phyloP scores from a whole-genome alignment of 2,329 filamentous ascomycete genomes.

The Fusarium sp. region DNA sequence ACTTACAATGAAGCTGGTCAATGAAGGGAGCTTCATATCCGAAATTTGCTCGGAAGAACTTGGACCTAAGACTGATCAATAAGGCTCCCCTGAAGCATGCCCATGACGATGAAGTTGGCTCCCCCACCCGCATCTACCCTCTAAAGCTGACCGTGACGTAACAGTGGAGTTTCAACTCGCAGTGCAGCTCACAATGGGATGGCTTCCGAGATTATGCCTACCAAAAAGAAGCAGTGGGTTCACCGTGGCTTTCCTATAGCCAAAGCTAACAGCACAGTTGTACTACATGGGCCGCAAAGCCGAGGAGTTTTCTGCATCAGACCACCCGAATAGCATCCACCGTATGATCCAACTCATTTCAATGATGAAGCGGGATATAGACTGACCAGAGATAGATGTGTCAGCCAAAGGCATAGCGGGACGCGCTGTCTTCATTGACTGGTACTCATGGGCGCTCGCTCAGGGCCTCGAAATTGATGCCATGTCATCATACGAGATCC shows the following conservation, averaged over 20 bases:
- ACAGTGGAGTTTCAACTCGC: slow-evolving; percentile 31
- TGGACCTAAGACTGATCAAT: slow-evolving; percentile 30
- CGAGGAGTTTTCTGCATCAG: slow-evolving; percentile 26
- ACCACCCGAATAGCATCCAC: slow-evolving; percentile 36
- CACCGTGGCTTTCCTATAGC: rapidly evolving
- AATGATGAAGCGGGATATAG: rapidly evolving
- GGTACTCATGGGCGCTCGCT: slow-evolving; percentile 27
- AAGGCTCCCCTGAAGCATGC: slow-evolving; percentile 40
- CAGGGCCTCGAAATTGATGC: slow-evolving; percentile 21
- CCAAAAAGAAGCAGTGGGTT: slow-evolving; percentile 30
- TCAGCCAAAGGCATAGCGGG: slow-evolving; percentile 22
- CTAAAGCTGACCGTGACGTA: not conserved
- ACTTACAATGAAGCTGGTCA: not conserved
- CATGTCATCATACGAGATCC: slow-evolving; percentile 26
- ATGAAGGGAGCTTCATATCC: slow-evolving; percentile 35
- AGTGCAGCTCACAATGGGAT: slow-evolving; percentile 40
- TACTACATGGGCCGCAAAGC: slow-evolving; percentile 40
- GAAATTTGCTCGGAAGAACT: slow-evolving; percentile 30
- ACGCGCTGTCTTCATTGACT: slow-evolving; percentile 31
- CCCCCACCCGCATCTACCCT: not conserved
- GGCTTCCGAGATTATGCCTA: slow-evolving; percentile 40
- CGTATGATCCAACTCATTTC: not conserved
- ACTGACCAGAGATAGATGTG: not conserved
- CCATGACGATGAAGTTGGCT: slow-evolving; percentile 35
- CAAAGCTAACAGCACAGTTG: slow-evolving; percentile 5